Conservation (phyloP, 345 rosid species). For the Dipteronia sinensis region DNA sequence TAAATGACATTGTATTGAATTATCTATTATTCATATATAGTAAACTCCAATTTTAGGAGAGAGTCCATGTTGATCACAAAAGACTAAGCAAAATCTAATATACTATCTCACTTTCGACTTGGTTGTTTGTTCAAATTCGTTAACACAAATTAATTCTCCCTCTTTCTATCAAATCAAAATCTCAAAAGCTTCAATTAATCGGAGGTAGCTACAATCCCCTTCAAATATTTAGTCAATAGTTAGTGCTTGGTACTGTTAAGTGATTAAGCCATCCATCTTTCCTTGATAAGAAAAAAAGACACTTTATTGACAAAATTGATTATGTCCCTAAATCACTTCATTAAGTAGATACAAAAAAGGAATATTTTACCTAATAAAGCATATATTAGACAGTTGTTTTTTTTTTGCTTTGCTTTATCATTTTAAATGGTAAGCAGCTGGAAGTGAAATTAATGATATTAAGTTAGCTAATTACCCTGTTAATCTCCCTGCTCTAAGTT, state of each 20-base stretch:
- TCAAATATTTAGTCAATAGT: slow-evolving; percentile 28
- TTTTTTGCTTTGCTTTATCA: slow-evolving; percentile 19
- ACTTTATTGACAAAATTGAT: slow-evolving; percentile 27
- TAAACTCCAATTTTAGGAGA: too few relatives aligned
- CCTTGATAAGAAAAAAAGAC: slow-evolving; percentile 16
- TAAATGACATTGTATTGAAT: too few relatives aligned
- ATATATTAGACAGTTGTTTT: slow-evolving; percentile 25
- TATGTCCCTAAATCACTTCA: slow-evolving; percentile 20
- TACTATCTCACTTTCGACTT: slow-evolving; percentile 1
- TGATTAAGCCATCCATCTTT: slow-evolving; percentile 24
- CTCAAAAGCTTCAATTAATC: slow-evolving; percentile 7
- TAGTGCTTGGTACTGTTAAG: slow-evolving; percentile 29
- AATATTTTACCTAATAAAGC: slow-evolving; percentile 50
- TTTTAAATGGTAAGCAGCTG: slow-evolving; percentile 44
- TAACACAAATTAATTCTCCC: not conserved
- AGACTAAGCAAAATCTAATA: not conserved
- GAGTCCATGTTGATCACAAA: too few relatives aligned
- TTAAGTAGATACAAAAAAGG: slow-evolving; percentile 25
- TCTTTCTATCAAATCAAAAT: slow-evolving; percentile 25
- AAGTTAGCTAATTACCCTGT: slow-evolving; percentile 3
- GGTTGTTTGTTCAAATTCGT: not conserved
- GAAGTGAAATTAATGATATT: slow-evolving; percentile 24
- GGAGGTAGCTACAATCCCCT: slow-evolving; percentile 13
- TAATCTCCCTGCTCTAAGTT: slow-evolving; percentile 13
- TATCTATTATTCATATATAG: too few relatives aligned